A percentile compares a stretch with the other conserved stretches of the same genome.
Evolutionary conservation across 768 basidiomycete species (phyloP).

Genomic region (Podaxis sp.): DNA sequence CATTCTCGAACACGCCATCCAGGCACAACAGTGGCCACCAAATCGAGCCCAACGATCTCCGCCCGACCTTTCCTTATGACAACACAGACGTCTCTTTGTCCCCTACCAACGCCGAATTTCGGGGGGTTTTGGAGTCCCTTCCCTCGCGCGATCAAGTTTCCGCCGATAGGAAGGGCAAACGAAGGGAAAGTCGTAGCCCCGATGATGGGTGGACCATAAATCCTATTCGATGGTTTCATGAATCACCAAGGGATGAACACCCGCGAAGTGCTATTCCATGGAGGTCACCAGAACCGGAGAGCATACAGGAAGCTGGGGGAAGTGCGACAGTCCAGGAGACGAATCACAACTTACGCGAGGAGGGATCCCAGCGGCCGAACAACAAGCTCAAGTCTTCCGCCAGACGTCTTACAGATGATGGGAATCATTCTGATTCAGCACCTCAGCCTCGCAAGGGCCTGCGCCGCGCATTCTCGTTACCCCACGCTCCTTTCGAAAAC

Average conservation of each 20-base stretch:
- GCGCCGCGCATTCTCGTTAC: slow-evolving; percentile 35
- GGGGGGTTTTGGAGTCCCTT: slow-evolving; percentile 58
- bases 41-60: slow-evolving; percentile 23
- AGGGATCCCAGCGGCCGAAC: neutral
- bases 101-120: slow-evolving; percentile 47
- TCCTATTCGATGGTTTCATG: slow-evolving; percentile 53
- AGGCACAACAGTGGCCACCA: slow-evolving; percentile 11
- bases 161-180: slow-evolving; percentile 55
- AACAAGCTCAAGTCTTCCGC: neutral
- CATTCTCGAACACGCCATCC: slow-evolving; percentile 43
- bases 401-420: neutral
- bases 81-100: slow-evolving; percentile 35
- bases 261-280: slow-evolving; percentile 31
- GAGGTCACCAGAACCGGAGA: slow-evolving; percentile 13
- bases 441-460: slow-evolving; percentile 20
- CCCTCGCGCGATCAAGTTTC: slow-evolving; percentile 33
- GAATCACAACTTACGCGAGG: neutral
- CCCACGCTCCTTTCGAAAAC: slow-evolving; percentile 24
- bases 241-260: slow-evolving; percentile 50
- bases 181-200: slow-evolving; percentile 42
- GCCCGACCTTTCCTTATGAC: slow-evolving; percentile 31
- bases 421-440: slow-evolving; percentile 1
- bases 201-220: slow-evolving; percentile 51
- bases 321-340: neutral
- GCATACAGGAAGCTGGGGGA: neutral